Base-by-base conservation (phyloP, 2,329 filamentous ascomycete genomes). In the Anthostomella pinea region DNA sequence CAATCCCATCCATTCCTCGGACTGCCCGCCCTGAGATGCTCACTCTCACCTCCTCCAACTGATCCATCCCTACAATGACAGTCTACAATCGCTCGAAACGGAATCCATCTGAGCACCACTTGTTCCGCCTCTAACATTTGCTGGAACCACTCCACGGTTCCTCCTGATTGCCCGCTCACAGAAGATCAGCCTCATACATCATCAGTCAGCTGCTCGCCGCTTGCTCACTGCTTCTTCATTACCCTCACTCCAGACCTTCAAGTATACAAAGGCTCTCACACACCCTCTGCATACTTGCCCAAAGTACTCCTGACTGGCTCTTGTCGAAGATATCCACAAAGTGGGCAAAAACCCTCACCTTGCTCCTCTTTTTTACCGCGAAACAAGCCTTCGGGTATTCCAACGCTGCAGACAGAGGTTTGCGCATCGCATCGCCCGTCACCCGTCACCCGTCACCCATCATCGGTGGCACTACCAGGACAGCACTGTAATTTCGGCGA, bases 71-170 rank as follows among this genome's bases (percentile, higher is more conserved):
- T 30, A 56, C 50, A 46, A 60, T 60, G 57, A 60, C 53, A 42
- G 48, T 46, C 53, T 53, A 41, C 45, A 47, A 49, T 37, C 41
- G 15, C 33, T 46, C 46, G 26, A 49, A 51, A 43, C 51, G 48
- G 44, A 56, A 44, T 58, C 45, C 43, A 38, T 41, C 43, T 52
- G 41, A 45, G 36, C 41, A 44, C 35, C 47, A 43, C 33, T 33
- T 51, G 40, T 47, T 50, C 39, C 46, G 48, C 38, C 56, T 59
- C 52, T 60, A 58, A 56, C 57, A 60, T 51, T 54, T 50, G 47
- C 46, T 51, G 50, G 57, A 56, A 59, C 54, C 57, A 52, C 45
- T 41, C 37, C 44, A 48, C 54, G 57, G 57, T 59, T 60, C 56
- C 56, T 54, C 19, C 33, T 37, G 35, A 40, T 42, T 40, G 21